Percentiles rank a stretch among this genome's conserved stretches.
phyloP scores from a whole-genome alignment of 768 basidiomycete species.

The Austroboletus eburneus region DNA sequence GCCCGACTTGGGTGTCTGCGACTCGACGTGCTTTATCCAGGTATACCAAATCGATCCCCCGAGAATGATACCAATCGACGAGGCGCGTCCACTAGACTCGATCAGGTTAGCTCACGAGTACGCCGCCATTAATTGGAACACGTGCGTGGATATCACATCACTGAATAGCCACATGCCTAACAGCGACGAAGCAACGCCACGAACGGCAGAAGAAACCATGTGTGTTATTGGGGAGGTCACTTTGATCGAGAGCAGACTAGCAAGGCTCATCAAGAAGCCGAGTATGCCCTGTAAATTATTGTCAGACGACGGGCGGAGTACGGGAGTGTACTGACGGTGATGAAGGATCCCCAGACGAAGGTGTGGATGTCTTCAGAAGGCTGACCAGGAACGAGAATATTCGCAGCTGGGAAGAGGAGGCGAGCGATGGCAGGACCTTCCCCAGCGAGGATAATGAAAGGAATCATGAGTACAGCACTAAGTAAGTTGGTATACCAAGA shows the following conservation, averaged over 20 bases:
- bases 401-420: conserved; percentile 49
- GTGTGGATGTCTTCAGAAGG: conserved; percentile 48
- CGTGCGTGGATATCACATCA: conserved; percentile 77
- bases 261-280: conserved; percentile 94
- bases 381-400: conserved; percentile 34
- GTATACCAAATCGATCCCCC: conserved; percentile 82
- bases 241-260: conserved; percentile 91
- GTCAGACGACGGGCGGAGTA: neutral
- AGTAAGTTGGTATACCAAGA: conserved; percentile 92
- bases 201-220: conserved; percentile 94
- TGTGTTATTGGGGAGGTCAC: conserved; percentile 97
- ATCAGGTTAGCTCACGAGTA: conserved; percentile 1
- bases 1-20: conserved; percentile 36
- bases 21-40: conserved; percentile 79
- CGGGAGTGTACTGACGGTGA: conserved; percentile 48
- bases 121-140: conserved; percentile 8
- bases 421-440: conserved; percentile 63
- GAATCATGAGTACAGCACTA: conserved; percentile 67
- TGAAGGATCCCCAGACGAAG: conserved; percentile 73
- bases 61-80: conserved; percentile 79
- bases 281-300: conserved; percentile 46
- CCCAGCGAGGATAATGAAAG: conserved; percentile 69
- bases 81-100: conserved; percentile 62
- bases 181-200: conserved; percentile 88
- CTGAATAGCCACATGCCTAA: conserved; percentile 77